Evolutionary conservation across 441 rosid species (phyloP).

Genomic region (Syzygium syzygioides): DNA sequence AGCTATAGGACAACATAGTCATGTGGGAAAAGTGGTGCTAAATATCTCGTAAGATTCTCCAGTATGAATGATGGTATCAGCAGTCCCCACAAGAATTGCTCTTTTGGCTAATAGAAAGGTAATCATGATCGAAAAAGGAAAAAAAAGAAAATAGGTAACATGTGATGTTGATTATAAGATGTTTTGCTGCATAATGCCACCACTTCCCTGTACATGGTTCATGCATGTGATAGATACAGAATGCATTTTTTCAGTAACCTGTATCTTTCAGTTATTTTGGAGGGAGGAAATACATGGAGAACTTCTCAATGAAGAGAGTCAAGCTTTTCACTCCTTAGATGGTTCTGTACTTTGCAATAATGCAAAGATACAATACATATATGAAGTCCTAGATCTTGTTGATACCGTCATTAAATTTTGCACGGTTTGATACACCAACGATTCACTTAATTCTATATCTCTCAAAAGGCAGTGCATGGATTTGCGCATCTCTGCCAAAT

Average conservation of each 20-base stretch:
- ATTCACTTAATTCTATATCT: not conserved
- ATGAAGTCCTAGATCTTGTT: not conserved
- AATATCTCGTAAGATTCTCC: not conserved
- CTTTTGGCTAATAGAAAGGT: not conserved
- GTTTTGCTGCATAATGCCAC: not conserved
- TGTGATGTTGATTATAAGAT: not conserved
- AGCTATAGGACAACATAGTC: not conserved
- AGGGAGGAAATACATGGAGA: not conserved
- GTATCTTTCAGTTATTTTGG: not conserved
- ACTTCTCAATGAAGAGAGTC: not conserved
- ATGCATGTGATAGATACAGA: not conserved
- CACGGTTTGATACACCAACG: not conserved
- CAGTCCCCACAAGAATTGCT: not conserved
- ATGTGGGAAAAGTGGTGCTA: not conserved
- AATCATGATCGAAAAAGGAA: not conserved
- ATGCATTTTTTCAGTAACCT: not conserved
- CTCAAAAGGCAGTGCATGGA: not conserved
- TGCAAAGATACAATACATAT: not conserved
- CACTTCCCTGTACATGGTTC: not conserved
- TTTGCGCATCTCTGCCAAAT: not conserved
- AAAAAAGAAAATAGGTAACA: not conserved
- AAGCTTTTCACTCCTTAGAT: not conserved
- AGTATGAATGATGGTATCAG: not conserved
- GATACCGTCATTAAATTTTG: not conserved
- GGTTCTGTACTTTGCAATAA: not conserved